Evolutionary conservation across 352 stramenopile genomes (phyloP).

Genomic region (Thalassiosira livingstoniorum): DNA sequence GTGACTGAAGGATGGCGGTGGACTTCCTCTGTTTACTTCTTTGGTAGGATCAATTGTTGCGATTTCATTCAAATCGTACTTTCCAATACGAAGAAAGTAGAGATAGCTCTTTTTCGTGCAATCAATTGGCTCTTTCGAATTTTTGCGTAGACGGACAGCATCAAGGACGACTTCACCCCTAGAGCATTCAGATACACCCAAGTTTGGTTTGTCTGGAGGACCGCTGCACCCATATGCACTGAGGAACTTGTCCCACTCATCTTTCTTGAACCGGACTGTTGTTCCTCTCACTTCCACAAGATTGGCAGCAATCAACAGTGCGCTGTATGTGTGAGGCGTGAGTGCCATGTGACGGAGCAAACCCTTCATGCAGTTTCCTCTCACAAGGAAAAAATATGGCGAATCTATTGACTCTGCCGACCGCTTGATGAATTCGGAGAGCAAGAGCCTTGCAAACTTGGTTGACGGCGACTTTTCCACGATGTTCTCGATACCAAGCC

Average conservation of each 20-base stretch:
- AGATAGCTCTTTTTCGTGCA: neutral
- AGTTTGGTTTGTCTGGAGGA: neutral
- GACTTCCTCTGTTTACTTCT: neutral
- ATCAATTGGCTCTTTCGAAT: neutral
- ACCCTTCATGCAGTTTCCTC: neutral
- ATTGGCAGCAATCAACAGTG: neutral
- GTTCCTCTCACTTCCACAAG: neutral
- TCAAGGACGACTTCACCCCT: neutral
- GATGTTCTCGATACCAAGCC: too few relatives aligned
- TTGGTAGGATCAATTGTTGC: neutral
- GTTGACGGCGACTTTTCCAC: neutral
- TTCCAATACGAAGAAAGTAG: neutral
- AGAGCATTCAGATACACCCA: neutral
- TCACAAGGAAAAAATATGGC: neutral
- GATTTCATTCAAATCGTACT: neutral
- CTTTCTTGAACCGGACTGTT: neutral
- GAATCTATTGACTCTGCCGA: neutral
- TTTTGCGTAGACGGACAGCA: too few relatives aligned
- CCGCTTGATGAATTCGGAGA: neutral
- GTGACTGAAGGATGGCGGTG: neutral
- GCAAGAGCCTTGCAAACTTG: neutral
- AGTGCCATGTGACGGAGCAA: neutral
- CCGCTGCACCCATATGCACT: neutral
- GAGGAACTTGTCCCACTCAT: neutral
- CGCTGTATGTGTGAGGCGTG: neutral